These are phyloP conservation scores for Sporothrix brunneoviolacea DNA, from an alignment of 2,329 filamentous ascomycete species.

Conservation along the genomic window DNA sequence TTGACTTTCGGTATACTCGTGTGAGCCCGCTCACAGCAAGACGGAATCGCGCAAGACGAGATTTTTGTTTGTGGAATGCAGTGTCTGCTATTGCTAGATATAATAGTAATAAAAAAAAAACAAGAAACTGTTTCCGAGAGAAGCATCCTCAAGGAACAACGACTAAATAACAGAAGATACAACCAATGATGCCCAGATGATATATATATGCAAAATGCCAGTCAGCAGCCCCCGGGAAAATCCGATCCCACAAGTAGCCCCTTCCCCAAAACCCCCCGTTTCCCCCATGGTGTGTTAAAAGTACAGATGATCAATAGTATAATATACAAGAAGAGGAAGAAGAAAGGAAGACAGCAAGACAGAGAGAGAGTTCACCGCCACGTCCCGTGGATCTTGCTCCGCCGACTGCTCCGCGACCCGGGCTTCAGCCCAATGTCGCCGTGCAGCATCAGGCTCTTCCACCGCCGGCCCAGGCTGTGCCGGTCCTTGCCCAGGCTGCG, in stretches of 20 bases:
- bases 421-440: constrained; percentile 54
- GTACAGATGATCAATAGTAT: neutral
- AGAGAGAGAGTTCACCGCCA: constrained; percentile 38
- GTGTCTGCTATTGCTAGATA: constrained; percentile 1
- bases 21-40: too few species aligned
- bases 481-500: constrained; percentile 56
- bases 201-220: constrained; percentile 7
- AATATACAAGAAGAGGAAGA: neutral
- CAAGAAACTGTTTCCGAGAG: constrained; percentile 7
- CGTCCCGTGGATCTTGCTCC: constrained; percentile 46
- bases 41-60: too few species aligned
- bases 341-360: neutral
- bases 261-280: too few species aligned
- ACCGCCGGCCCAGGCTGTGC: constrained; percentile 49
- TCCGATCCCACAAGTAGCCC: constrained; percentile 1
- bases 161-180: neutral
- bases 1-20: too few species aligned
- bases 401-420: constrained; percentile 32
- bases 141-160: neutral
- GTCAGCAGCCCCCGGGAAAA: neutral
- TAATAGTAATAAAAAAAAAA: neutral
- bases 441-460: constrained; percentile 55
- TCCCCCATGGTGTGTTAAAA: neutral
- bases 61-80: too few species aligned
- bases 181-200: neutral